Evolutionary conservation across 2,329 filamentous ascomycete genomes (phyloP), one percentile per base, ranked within the genome.

Genomic region (Cordyceps cateniannulata): DNA sequence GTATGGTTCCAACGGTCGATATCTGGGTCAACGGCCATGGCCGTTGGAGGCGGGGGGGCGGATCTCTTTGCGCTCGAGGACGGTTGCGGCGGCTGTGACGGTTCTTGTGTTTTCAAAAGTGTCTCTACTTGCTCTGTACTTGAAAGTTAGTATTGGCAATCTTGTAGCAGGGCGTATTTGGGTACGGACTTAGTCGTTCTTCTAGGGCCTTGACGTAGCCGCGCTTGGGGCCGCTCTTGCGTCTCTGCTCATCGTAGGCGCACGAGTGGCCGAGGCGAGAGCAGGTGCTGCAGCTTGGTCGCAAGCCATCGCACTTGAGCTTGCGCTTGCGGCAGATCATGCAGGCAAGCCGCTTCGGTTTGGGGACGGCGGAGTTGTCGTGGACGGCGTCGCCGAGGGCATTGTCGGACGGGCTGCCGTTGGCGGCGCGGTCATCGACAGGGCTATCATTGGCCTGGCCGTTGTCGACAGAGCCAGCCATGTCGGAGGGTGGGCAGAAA

Each of bases 181-280:
- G 51, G 27, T 35, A 59, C 89, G 77, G 81, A 96, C 92, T 93
- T 70, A 99, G 77, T 72, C 95, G 85, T 72, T 96, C 93, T 75
- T 98, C 95, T 67, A 98, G 77, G 62, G 92, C 88, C 79, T 96
- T 96, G 63, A 96, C 93, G 72, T 97, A 96, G 68, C 93, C 93
- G 71, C 93, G 84, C 79, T 96, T 96, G 2, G 93, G 93, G 3
- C 93, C 93, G 72, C 92, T 96, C 84, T 96, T 96, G 76, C 91
- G 90, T 71, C 93, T 85, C 68, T 93, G 88, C 77, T 96, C 92
- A 71, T 96, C 92, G 71, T 96, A 96, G 63, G 89, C 87, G 76
- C 93, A 96, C 60, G 88, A 84, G 74, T 97, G 93, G 48, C 90
- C 87, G 55, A 96, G 78, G n/a, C 93, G 82, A 35, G 89, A 86